Evolutionary conservation across 129 eudicot species (phyloP), one percentile per base, ranked within the genome.

Genomic region (Pittosporum tobira): DNA sequence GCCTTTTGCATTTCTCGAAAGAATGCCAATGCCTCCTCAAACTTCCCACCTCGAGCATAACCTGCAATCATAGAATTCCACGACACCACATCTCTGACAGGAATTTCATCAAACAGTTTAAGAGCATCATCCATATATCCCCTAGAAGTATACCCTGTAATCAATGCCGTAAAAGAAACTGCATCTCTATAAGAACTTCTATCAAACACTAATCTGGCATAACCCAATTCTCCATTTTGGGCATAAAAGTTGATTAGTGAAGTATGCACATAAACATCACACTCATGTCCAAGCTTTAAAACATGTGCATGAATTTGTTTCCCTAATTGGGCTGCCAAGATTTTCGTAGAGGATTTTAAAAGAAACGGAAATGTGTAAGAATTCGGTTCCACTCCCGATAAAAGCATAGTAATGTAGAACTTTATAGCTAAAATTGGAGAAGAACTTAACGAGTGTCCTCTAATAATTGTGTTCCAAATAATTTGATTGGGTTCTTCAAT

Each of bases 41-140:
- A 71, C 49, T 15, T 47, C 3, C 73, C 75, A 8, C 47, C 30
- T 40, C 64, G 71, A 23, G 75, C 76, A 68, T 71, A 80, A n/a
- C 86, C 81, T 1, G 78, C 72, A 24, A 80, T 80, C 76, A 80
- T 71, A 2, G 86, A 77, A 27, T 75, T 80, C 81, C 86, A 80
- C 0, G 81, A 63, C 12, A 80, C 81, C 5, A 75, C 79, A 75
- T 80, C 86, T 57, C 71, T 80, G 1, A 53, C 55, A 18, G 86
- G 79, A 47, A 75, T 75, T 22, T 61, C 59, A 56, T 80, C 79
- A 40, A 80, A 80, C 57, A 80, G 25, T 53, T 58, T 23, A 38
- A 76, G 79, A 0, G 82, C 86, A 37, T 71, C 69, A 50, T 72
- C 76, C 25, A 75, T 38, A 40, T 25, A 49, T 4, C 82, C 79